Evolutionary conservation across 2,329 filamentous ascomycete species (phyloP), one percentile per base, ranked within the genome.

Genomic region (Parastagonospora nodorum): DNA sequence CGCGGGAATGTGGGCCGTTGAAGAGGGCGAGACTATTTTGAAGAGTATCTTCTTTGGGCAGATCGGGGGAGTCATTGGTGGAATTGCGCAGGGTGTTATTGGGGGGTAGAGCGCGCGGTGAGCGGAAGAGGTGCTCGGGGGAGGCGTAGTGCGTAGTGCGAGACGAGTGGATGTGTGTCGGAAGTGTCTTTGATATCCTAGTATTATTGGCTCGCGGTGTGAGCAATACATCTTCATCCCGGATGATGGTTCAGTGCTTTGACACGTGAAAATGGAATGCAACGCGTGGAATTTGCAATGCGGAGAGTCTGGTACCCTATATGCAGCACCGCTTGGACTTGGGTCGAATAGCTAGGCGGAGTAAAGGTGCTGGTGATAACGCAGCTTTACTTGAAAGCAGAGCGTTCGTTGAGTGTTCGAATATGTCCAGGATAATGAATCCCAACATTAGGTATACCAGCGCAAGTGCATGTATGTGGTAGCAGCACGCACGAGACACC

Each of bases 11-110:
- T 95, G 90, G 90, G 83, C 84, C n/a, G 85, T 87, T 67, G 80
- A 84, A 32, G 89, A 93, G 79, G 89, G 89, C 2, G 90, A 93
- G 77, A 81, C 79, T 8, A 83, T 94, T 28, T 82, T 95, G 60
- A 85, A 87, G 74, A 88, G 89, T 2, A 83, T 95, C 29, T 76
- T 95, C 55, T 95, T 95, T 74, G 84, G 86, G 15, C 83, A 91
- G 74, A 78, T 90, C 57, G 88, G 83, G 1, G 87, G 83, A 2
- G 80, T 44, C 82, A 84, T 60, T 53, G 75, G 67, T 53, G 71
- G 63, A 60, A 63, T 65, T 52, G 71, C 59, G 51, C 68, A 69
- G 57, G 70, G 58, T 33, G 68, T 74, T 31, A 55, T 69, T 42
- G 41, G 19, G 19, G 19, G 42, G 6, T 50, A 39, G 41, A 28